Evolutionary conservation across 2,329 filamentous ascomycete species (phyloP).

Genomic region (Phialophora verrucosa): DNA sequence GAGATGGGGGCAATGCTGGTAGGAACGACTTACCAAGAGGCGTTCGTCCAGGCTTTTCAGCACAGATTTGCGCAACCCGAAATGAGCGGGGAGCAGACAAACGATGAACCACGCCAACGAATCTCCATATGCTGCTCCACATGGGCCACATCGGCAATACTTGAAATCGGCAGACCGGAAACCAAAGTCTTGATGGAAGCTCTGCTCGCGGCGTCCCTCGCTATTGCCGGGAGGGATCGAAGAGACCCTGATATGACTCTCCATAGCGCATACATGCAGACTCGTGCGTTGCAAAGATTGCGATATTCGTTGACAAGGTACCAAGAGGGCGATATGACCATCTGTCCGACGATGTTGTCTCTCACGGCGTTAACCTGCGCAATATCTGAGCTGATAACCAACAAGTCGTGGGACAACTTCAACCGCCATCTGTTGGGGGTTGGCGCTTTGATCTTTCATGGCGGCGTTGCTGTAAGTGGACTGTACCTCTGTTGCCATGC

Average conservation of each 20-base stretch:
- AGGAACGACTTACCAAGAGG: slow-evolving; percentile 21
- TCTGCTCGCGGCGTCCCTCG: slow-evolving; percentile 25
- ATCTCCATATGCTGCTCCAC: slow-evolving; percentile 27
- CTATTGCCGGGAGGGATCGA: slow-evolving; percentile 29
- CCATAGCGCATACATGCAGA: slow-evolving; percentile 29
- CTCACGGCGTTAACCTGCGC: slow-evolving; percentile 30
- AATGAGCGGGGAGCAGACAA: slow-evolving; percentile 11
- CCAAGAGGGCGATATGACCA: slow-evolving; percentile 21
- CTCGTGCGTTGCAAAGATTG: slow-evolving; percentile 28
- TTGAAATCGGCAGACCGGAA: slow-evolving; percentile 25
- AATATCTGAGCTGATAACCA: slow-evolving; percentile 32
- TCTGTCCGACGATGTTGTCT: slow-evolving; percentile 29
- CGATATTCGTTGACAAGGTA: slow-evolving; percentile 25
- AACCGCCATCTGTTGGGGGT: slow-evolving; percentile 32
- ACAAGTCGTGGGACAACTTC: slow-evolving; percentile 34
- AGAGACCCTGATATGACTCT: slow-evolving; percentile 24
- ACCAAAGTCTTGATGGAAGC: slow-evolving; percentile 31
- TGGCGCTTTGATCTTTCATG: slow-evolving; percentile 30
- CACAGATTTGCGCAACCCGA: slow-evolving; percentile 18
- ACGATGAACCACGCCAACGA: slow-evolving; percentile 12
- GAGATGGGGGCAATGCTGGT: slow-evolving; percentile 24
- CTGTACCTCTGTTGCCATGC: not conserved
- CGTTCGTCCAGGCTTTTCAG: slow-evolving; percentile 17
- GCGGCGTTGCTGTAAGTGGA: slow-evolving; percentile 19
- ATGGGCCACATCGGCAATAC: slow-evolving; percentile 21